These are phyloP conservation scores for Papilionanthe hybrid DNA, from an alignment of 116 monocot species.

Conservation along the genomic window DNA sequence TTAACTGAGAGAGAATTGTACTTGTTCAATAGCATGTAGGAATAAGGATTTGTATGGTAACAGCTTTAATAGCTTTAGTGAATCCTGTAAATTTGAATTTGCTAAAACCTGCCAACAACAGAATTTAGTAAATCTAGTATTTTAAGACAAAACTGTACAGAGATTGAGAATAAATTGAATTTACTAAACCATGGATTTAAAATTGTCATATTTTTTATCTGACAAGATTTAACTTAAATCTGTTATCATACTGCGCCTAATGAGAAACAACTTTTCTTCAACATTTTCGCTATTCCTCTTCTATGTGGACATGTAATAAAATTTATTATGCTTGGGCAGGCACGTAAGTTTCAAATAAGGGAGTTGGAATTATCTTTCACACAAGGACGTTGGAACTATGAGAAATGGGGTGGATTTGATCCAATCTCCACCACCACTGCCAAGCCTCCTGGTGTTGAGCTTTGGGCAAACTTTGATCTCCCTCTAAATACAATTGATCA, in stretches of 20 bases:
- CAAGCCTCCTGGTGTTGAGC: constrained; percentile 95
- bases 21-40: neutral
- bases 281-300: neutral
- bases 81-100: no score
- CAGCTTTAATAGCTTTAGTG: no score
- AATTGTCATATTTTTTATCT: no score
- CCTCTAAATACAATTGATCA: constrained; percentile 50
- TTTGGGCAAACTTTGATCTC: constrained; percentile 82
- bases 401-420: constrained; percentile 85
- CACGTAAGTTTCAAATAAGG: constrained; percentile 61
- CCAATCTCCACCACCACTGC: constrained; percentile 62
- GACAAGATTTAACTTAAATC: no score
- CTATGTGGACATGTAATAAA: neutral
- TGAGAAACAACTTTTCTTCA: neutral
- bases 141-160: no score
- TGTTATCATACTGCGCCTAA: neutral
- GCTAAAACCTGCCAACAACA: no score
- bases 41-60: neutral
- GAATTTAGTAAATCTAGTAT: no score
- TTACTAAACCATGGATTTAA: no score
- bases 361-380: constrained; percentile 94
- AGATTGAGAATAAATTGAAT: no score
- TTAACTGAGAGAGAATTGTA: constrained; percentile 1
- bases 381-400: constrained; percentile 96
- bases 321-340: constrained; percentile 42